A percentile compares a stretch with the other conserved stretches of the same genome.
Conservation (phyloP, 148 eudicot genomes). For the Cornus controversa region DNA sequence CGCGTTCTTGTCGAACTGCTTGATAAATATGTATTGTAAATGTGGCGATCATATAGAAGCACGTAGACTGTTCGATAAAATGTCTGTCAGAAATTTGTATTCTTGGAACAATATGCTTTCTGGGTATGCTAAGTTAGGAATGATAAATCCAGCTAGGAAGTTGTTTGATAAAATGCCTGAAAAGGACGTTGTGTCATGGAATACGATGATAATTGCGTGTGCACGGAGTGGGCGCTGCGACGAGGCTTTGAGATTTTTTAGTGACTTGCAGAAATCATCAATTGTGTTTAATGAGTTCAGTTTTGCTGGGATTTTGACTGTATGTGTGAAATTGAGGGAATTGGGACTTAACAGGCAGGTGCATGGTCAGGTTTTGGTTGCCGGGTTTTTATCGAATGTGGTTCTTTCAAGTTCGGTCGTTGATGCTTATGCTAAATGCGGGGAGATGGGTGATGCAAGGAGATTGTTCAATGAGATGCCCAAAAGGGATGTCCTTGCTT, state of each 20-base stretch:
- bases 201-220: slow-evolving; percentile 72
- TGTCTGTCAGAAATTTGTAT: slow-evolving; percentile 64
- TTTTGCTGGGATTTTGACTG: slow-evolving; percentile 71
- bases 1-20: slow-evolving; percentile 55
- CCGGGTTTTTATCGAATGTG: slow-evolving; percentile 57
- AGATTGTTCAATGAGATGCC: slow-evolving; percentile 71
- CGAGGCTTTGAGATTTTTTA: slow-evolving; percentile 59
- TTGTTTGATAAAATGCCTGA: slow-evolving; percentile 66
- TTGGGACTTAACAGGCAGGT: slow-evolving; percentile 52
- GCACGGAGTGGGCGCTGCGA: slow-evolving; percentile 43
- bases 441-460: slow-evolving; percentile 58
- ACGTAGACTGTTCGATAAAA: slow-evolving; percentile 76
- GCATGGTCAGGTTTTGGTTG: slow-evolving; percentile 65
- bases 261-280: slow-evolving; percentile 39
- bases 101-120: slow-evolving; percentile 80
- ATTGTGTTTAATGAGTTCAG: slow-evolving; percentile 62
- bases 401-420: slow-evolving; percentile 70
- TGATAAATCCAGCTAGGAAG: slow-evolving; percentile 50
- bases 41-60: slow-evolving; percentile 57
- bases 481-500: slow-evolving; percentile 64
- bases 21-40: slow-evolving; percentile 60
- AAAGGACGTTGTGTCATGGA: slow-evolving; percentile 77
- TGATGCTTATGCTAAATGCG: slow-evolving; percentile 76
- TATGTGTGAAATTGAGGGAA: slow-evolving; percentile 57
- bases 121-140: slow-evolving; percentile 73